These are phyloP conservation scores for Microcyclosporella mali DNA, from an alignment of 2,329 filamentous ascomycete species.

Conservation along the genomic window DNA sequence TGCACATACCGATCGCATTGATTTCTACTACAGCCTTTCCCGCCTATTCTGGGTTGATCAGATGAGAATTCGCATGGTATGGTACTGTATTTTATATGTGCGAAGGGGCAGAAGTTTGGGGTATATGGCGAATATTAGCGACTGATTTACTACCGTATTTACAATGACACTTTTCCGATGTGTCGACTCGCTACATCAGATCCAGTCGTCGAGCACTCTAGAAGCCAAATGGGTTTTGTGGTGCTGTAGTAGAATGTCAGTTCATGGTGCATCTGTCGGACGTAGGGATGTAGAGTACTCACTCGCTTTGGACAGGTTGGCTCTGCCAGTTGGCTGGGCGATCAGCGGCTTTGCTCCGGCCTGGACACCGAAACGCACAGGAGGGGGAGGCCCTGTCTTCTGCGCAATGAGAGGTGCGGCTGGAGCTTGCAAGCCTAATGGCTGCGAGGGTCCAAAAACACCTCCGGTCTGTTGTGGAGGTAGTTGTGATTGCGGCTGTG, in stretches of 20 bases:
- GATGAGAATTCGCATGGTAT: no score
- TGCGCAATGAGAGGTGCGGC: conserved; percentile 63
- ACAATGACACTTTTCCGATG: conserved; percentile 14
- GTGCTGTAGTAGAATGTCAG: conserved; percentile 42
- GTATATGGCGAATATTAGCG: conserved; percentile 9
- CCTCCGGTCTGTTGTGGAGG: conserved; percentile 50
- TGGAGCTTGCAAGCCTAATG: conserved; percentile 25
- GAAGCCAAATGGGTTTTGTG: conserved; percentile 66
- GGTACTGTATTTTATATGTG: no score
- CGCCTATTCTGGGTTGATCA: no score
- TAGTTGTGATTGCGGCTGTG: conserved; percentile 47
- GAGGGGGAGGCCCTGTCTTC: conserved; percentile 77
- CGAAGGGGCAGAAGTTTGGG: neutral
- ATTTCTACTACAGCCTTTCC: no score
- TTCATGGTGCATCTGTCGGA: conserved; percentile 6
- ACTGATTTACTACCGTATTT: conserved; percentile 17
- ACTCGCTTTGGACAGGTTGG: conserved; percentile 93
- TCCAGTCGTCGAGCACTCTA: conserved; percentile 27
- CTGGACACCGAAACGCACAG: conserved; percentile 80
- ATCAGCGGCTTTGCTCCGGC: conserved; percentile 67
- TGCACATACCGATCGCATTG: no score
- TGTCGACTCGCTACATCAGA: conserved; percentile 9
- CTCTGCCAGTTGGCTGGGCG: conserved; percentile 82
- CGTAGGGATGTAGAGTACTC: conserved; percentile 47
- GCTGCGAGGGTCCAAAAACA: conserved; percentile 29